Base-by-base conservation (phyloP, 805 yeast species). In the Vanderwaltozyma yarrowii region DNA sequence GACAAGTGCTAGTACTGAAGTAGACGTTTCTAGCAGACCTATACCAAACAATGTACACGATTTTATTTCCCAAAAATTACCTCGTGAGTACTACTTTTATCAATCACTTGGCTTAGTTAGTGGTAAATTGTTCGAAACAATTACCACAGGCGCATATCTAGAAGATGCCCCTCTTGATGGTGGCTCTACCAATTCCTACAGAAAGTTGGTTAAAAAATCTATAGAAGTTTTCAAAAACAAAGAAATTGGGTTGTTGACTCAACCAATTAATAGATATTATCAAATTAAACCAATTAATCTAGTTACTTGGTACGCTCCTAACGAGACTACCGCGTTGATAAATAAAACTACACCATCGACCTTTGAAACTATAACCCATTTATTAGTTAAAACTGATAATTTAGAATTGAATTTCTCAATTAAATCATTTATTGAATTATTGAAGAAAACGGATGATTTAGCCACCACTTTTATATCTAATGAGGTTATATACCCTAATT, bases 61-160 rank as follows among this genome's bases (percentile, higher is more conserved):
- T 33, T 73, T 87, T 33, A 70, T 92, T 35, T 86, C 94, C 9
- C 85, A 82, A 57, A 74, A 88, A 53, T 66, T 92, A 36, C 94
- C 96, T 2, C 82, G 85, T 38, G 97, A 88, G 60, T 69, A 81
- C 30, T 80, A 75, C 51, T 87, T 80, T 55, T 92, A 86, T 58
- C 76, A 76, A 53, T 80, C 94, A 1, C 59, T 81, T 41, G 97
- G 96, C 1, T 55, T 88, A 18, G 63, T 81, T 11, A 43, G 49
- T 18, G 54, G 56, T n/a, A 77, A 76, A 40, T 57, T 84, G 18
- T 69, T 80, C 30, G 81, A 80, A 44, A 74, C 86, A 0, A 66
- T 88, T 15, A 69, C 80, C 1, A 74, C 74, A 41, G 92, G 86
- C 2, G 61, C 65, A 25, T 71, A 73, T 43, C 64, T 71, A 24